Percentiles rank a stretch among this genome's conserved stretches.
Conservation (phyloP, 208 protist genomes). For the Trypanosoma rangeli region DNA sequence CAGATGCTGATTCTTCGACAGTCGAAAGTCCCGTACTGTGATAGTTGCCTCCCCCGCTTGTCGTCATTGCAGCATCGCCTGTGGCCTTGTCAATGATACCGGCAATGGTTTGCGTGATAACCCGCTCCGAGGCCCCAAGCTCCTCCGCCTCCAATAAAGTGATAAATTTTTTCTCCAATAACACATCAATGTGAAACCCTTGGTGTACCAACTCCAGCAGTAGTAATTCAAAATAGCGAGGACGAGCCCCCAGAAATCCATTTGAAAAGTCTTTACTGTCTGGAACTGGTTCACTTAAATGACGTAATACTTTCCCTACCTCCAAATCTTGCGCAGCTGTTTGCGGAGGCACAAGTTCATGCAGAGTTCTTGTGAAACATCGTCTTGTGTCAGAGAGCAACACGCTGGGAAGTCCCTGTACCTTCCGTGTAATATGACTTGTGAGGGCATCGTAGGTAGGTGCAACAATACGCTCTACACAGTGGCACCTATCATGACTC, state of each 20-base stretch:
- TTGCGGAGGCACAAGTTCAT: constrained; percentile 39
- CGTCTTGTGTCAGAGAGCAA: constrained; percentile 28
- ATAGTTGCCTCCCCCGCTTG: constrained; percentile 6
- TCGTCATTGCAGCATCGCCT: constrained; percentile 1
- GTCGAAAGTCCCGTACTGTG: background rate
- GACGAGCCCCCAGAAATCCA: constrained; percentile 34
- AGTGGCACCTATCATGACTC: constrained; percentile 22
- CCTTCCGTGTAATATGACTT: constrained; percentile 54
- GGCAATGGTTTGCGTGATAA: constrained; percentile 43
- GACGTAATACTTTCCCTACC: constrained; percentile 56
- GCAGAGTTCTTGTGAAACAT: constrained; percentile 14
- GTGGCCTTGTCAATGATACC: constrained; percentile 32
- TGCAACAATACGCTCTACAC: constrained; percentile 35
- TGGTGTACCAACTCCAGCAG: constrained; percentile 79
- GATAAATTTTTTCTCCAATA: constrained; percentile 66
- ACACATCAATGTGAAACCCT: constrained; percentile 64
- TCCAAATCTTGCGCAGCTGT: constrained; percentile 34
- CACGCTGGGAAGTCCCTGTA: constrained; percentile 34
- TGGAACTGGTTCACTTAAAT: constrained; percentile 43
- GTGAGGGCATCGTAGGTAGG: constrained; percentile 51
- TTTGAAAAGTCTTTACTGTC: constrained; percentile 83
- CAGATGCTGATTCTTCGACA: background rate
- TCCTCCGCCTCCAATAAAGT: constrained; percentile 49
- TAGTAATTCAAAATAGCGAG: constrained; percentile 75
- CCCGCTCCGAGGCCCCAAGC: constrained; percentile 72